Base-by-base conservation (phyloP, 2,329 filamentous ascomycete genomes). In the Fonsecaea pedrosoi region DNA sequence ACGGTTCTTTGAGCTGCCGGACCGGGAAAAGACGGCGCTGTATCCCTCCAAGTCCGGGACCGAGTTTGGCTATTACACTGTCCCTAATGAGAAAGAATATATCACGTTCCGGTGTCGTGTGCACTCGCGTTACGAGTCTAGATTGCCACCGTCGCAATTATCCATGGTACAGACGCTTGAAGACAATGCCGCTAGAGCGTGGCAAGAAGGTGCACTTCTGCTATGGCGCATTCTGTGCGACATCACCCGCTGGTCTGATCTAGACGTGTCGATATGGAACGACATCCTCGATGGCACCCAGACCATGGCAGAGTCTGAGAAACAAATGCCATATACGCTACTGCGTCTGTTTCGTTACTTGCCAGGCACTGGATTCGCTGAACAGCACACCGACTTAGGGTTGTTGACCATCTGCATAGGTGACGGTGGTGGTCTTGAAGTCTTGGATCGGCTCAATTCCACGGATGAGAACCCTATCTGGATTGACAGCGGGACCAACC, bases 391-490 rank as follows among this genome's bases (percentile, higher is more conserved):
- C 21, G 74, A 76, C 53, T 70, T 73, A 12, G 74, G 74, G 2
- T 69, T 76, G 4, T 64, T 76, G 50, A 76, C 74, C 6, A 60
- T 76, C 15, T 75, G 74, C 60, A 60, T 76, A 37, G 74, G 73
- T n/a, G 60, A 68, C 45, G 62, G 68, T 13, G 55, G 67, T 30
- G 74, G 74, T 6, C 62, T 76, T 37, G 73, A 75, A 50, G 70
- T 73, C 15, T 57, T 73, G 18, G 70, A 73, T 55, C 63, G 60
- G 13, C 35, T 62, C 10, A 54, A 64, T 1, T 68, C 65, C 10
- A 45, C 60, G 2, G 35, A 56, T 2, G 32, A 64, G 8, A 45
- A 58, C 1, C 57, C 54, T 2, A 38, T 59, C 15, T 75, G 72
- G 72, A 54, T 71, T 38, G 68, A 74, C 60, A 65, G 66, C 9